Percentiles rank a stretch among this genome's conserved stretches.
These are phyloP conservation scores for Pythium aristosporum DNA, from an alignment of 352 stramenopile genomes.

Conservation along the genomic window DNA sequence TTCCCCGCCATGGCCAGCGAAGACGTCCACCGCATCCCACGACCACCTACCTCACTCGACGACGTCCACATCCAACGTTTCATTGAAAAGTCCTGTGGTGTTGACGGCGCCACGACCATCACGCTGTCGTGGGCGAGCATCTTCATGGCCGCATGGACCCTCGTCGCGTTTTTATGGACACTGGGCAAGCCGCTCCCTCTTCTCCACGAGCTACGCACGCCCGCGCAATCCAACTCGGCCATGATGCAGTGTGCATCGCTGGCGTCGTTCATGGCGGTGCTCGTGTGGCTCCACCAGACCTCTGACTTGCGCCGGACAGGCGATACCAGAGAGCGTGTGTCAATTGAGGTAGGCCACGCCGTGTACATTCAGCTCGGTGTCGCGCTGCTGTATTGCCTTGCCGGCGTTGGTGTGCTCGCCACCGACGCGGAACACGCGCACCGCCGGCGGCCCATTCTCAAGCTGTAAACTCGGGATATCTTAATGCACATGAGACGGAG, in stretches of 20 bases:
- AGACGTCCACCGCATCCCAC: slow-evolving; percentile 26
- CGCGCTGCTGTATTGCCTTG: slow-evolving; percentile 18
- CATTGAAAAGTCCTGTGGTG: slow-evolving; percentile 27
- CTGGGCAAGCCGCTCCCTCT: slow-evolving; percentile 9
- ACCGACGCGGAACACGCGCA: slow-evolving; percentile 9
- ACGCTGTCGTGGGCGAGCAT: slow-evolving; percentile 15
- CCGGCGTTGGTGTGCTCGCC: slow-evolving; percentile 16
- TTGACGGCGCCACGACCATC: slow-evolving; percentile 17
- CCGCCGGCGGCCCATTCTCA: slow-evolving; percentile 12
- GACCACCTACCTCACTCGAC: slow-evolving; percentile 25
- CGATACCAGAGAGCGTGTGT: slow-evolving; percentile 16
- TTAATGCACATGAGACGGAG: too few species aligned
- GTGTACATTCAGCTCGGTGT: slow-evolving; percentile 24
- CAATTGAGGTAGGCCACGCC: slow-evolving; percentile 21
- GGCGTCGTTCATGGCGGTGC: slow-evolving; percentile 5
- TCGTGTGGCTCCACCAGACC: slow-evolving; percentile 28
- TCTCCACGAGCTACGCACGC: background rate
- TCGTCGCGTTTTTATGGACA: slow-evolving; percentile 19
- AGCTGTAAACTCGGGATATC: slow-evolving; percentile 1
- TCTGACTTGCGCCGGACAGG: slow-evolving; percentile 19
- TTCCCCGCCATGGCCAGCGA: slow-evolving; percentile 12
- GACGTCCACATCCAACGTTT: slow-evolving; percentile 26
- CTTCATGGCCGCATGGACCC: slow-evolving; percentile 7
- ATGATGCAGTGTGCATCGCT: slow-evolving; percentile 17
- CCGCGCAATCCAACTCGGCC: slow-evolving; percentile 13